Percentiles rank a stretch among this genome's conserved stretches.
Conservation (phyloP, 2,329 filamentous ascomycete species). For the Sporothrix globosa region DNA sequence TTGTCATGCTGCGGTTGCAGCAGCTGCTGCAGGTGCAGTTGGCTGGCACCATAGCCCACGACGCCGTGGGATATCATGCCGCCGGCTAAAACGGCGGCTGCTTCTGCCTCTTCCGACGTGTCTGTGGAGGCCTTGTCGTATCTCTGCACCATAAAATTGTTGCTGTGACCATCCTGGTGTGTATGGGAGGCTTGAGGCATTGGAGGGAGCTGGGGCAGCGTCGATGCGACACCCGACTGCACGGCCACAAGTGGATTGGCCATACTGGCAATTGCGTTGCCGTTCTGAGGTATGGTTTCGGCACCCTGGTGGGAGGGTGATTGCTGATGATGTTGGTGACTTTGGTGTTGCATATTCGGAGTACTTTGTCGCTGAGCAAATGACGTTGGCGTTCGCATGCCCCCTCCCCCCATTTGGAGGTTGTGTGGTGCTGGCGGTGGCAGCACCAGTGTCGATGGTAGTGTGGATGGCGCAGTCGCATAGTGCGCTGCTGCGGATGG, state of each 20-base stretch:
- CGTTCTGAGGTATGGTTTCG: background rate
- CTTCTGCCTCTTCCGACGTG: slow-evolving; percentile 19
- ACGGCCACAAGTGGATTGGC: background rate
- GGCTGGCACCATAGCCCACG: background rate
- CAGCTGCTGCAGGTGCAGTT: slow-evolving; percentile 9
- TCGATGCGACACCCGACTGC: background rate
- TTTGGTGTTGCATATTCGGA: background rate
- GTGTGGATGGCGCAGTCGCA: slow-evolving; percentile 7
- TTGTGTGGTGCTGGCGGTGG: slow-evolving; percentile 21
- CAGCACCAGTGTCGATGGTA: slow-evolving; percentile 13
- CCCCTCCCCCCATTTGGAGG: background rate
- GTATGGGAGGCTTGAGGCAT: background rate
- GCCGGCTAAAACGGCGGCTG: slow-evolving; percentile 1
- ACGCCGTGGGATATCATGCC: slow-evolving; percentile 25
- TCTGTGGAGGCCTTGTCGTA: background rate
- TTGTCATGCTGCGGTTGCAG: background rate
- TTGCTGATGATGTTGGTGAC: background rate
- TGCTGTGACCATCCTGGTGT: slow-evolving; percentile 15
- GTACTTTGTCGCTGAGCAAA: background rate
- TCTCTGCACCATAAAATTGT: background rate
- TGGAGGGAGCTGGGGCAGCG: background rate
- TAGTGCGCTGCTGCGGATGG: slow-evolving; percentile 11
- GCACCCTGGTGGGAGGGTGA: slow-evolving; percentile 6
- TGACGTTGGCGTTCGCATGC: background rate
- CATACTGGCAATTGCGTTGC: background rate